phyloP scores from a whole-genome alignment of 2,329 filamentous ascomycete genomes.

The Pezizomycotina sp. region DNA sequence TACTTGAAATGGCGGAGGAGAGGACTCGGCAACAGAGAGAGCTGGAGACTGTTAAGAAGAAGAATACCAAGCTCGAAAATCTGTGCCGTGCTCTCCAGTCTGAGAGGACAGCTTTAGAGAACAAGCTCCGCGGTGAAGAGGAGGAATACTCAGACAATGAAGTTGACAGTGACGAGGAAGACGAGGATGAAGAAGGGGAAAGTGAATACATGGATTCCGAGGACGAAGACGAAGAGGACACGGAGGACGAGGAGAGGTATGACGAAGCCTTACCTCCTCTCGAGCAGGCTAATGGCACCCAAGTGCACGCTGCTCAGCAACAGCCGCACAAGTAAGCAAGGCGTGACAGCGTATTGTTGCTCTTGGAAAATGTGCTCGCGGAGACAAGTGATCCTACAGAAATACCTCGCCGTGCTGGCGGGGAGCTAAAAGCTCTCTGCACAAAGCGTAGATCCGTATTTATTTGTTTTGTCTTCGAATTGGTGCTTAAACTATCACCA shows the following conservation, averaged over 20 bases:
- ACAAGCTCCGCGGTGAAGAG: conserved; percentile 42
- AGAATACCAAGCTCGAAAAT: conserved; percentile 79
- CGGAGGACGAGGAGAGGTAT: conserved; percentile 46
- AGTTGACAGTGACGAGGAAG: conserved; percentile 42
- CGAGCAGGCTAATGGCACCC: conserved; percentile 25
- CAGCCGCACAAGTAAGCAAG: too few relatives aligned
- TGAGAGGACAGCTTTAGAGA: conserved; percentile 62
- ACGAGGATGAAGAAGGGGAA: conserved; percentile 35
- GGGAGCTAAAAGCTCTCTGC: too few relatives aligned
- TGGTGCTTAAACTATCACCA: too few relatives aligned
- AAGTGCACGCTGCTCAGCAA: too few relatives aligned
- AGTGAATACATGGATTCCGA: conserved; percentile 39
- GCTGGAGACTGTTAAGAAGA: conserved; percentile 63
- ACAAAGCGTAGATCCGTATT: too few relatives aligned
- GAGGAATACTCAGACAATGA: conserved; percentile 38
- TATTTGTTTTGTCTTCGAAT: too few relatives aligned
- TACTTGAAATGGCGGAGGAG: conserved; percentile 93
- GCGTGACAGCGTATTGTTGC: too few relatives aligned
- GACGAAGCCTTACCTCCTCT: conserved; percentile 48
- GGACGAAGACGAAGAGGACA: conserved; percentile 47
- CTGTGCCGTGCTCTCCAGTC: conserved; percentile 95
- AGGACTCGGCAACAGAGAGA: conserved; percentile 59
- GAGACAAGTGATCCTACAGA: too few relatives aligned
- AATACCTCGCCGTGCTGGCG: too few relatives aligned
- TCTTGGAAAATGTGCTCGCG: too few relatives aligned